Evolutionary conservation across 2,329 filamentous ascomycete species (phyloP).

Genomic region (Xylaria sp.): DNA sequence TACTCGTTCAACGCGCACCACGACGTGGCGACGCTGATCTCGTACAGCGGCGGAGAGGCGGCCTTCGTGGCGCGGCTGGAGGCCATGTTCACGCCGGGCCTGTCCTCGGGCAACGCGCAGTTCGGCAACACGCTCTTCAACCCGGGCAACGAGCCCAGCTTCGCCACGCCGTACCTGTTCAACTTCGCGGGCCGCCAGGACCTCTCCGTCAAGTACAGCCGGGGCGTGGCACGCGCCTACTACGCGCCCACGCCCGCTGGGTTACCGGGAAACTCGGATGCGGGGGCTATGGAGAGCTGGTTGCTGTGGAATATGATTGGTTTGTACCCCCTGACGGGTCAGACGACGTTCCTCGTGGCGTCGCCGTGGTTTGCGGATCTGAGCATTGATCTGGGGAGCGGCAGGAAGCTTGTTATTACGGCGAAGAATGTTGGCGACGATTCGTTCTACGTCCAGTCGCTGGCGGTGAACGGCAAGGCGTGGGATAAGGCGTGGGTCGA

Average conservation of each 20-base stretch:
- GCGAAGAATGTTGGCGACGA: conserved; percentile 60
- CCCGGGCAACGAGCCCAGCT: conserved; percentile 65
- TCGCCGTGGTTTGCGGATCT: conserved; percentile 71
- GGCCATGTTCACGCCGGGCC: conserved; percentile 66
- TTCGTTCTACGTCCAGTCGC: conserved; percentile 70
- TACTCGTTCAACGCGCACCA: conserved; percentile 77
- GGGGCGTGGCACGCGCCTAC: conserved; percentile 67
- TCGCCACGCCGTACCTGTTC: conserved; percentile 75
- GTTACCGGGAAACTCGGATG: conserved; percentile 76
- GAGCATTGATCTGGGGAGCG: conserved; percentile 66
- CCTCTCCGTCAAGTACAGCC: conserved; percentile 66
- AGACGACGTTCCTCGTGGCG: conserved; percentile 73
- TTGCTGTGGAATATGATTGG: conserved; percentile 75
- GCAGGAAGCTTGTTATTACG: conserved; percentile 65
- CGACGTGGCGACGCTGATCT: conserved; percentile 66
- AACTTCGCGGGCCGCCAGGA: conserved; percentile 73
- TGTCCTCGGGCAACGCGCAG: conserved; percentile 53
- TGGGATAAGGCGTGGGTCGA: conserved; percentile 74
- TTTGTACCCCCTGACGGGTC: conserved; percentile 73
- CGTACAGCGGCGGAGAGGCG: conserved; percentile 63
- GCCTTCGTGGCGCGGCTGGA: conserved; percentile 68
- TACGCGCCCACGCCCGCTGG: conserved; percentile 66
- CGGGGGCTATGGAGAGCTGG: conserved; percentile 78
- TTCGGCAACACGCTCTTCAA: conserved; percentile 71
- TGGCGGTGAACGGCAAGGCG: conserved; percentile 70